Evolutionary conservation across 176 grass and related monocot species (phyloP), one percentile per base, ranked within the genome.

Genomic region (Rhynchospora tenuis): DNA sequence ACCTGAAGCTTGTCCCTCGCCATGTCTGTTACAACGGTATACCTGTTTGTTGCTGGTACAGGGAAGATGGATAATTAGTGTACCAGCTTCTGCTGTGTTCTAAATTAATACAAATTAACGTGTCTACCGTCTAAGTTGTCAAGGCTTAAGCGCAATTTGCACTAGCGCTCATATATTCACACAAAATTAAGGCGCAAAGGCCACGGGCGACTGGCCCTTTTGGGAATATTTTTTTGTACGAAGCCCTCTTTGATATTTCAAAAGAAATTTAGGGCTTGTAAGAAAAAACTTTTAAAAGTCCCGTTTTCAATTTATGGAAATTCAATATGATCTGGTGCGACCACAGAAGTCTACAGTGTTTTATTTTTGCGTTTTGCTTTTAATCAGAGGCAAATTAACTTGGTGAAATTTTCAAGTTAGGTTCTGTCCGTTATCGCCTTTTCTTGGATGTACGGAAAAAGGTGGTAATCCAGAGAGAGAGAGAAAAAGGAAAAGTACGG

Each of bases 1-100:
- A 85, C 83, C 72, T 85, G 70, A 45, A 85, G 83, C 69, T 82
- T 38, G 0, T 82, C 80, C 47, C 11, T 82, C 22, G 10, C 80
- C 80, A 82, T 82, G 44, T 20, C 20, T 82, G 59, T 59, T 82
- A 82, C 59, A 26, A 28, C 27, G 48, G 59, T 67, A 67, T 67
- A 67, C 26, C 80, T 82, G 61, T 38, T 38, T 82, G 61, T 38
- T 38, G 33, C 19, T 65, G 59, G 80, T 67, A 82, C 38, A 45
- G 9, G 66, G 3, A 81, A 82, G 58, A 82, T 5, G 19, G 17
- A 82, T 45, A 6, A 9, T 82, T 82, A 65, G 38, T 24, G 7
- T 42, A 61, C 12, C 59, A 50, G 19, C 7, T 24, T 72, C 42
- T 64, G 29, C 33, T 17, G 26, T 64, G 44, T 64, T 82, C 45